These are phyloP conservation scores for Pyrenochaeta sp. DNA, from an alignment of 2,329 filamentous ascomycete genomes.

Conservation along the genomic window DNA sequence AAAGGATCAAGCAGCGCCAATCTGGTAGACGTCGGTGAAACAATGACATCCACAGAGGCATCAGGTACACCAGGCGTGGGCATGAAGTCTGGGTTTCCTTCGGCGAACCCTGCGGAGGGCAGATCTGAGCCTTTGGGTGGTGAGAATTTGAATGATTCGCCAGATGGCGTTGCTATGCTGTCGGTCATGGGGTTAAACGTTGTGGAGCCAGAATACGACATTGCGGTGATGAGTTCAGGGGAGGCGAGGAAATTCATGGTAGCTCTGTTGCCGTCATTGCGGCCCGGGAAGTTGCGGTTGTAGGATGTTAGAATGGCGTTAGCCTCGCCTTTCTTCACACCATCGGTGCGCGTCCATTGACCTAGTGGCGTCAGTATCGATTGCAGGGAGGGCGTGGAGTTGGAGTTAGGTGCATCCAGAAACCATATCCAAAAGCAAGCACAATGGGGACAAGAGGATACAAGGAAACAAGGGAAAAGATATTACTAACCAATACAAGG, in stretches of 20 bases:
- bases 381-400: too few relatives aligned
- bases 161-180: constrained; percentile 78
- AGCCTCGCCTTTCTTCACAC: constrained; percentile 79
- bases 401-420: too few relatives aligned
- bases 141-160: constrained; percentile 83
- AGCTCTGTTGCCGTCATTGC: constrained; percentile 94
- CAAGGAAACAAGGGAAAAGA: background rate
- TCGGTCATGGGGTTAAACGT: constrained; percentile 98
- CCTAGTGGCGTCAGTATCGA: too few relatives aligned
- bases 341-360: constrained; percentile 93
- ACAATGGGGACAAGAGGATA: constrained; percentile 42
- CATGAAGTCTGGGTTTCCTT: constrained; percentile 77
- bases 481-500: constrained; percentile 71
- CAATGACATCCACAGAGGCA: constrained; percentile 73
- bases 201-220: constrained; percentile 90
- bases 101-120: constrained; percentile 78
- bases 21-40: constrained; percentile 87
- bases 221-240: constrained; percentile 94
- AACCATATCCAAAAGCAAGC: background rate
- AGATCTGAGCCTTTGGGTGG: constrained; percentile 71
- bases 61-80: constrained; percentile 78
- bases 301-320: constrained; percentile 98
- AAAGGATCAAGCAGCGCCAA: constrained; percentile 94
- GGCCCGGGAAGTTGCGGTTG: constrained; percentile 97
- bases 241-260: constrained; percentile 99